Percentiles rank a stretch among this genome's conserved stretches.
Evolutionary conservation across 345 rosid genomes (phyloP).

Genomic region (Hypericum perforatum): DNA sequence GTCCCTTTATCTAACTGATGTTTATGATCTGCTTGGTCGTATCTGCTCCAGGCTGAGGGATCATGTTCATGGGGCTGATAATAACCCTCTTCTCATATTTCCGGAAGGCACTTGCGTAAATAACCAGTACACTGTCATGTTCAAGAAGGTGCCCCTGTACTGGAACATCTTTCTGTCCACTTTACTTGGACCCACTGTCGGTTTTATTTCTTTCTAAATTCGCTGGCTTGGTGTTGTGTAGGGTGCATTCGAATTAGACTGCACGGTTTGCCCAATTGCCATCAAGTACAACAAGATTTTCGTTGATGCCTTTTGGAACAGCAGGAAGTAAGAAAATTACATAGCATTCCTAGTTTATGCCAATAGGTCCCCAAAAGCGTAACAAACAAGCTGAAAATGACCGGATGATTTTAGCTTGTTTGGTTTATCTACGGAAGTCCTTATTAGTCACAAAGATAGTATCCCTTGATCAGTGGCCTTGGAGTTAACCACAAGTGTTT

Average conservation of each 20-base stretch:
- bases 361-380: not conserved
- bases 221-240: conserved; percentile 20
- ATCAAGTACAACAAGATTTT: conserved; percentile 95
- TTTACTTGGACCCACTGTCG: not conserved
- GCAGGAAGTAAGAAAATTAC: conserved; percentile 60
- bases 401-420: too few species aligned
- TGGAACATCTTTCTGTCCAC: not conserved
- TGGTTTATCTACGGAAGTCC: too few species aligned
- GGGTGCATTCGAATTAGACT: conserved; percentile 97
- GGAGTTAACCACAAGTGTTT: too few species aligned
- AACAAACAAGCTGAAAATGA: not conserved
- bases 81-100: conserved; percentile 94
- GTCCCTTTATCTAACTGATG: not conserved
- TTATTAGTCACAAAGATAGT: too few species aligned
- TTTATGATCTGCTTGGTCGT: not conserved
- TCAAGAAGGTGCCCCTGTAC: conserved; percentile 63
- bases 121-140: conserved; percentile 95
- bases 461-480: too few species aligned
- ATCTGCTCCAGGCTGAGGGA: conserved; percentile 67
- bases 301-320: conserved; percentile 99
- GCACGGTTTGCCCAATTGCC: conserved; percentile 92
- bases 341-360: not conserved
- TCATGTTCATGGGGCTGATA: conserved; percentile 81
- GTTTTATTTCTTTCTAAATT: conserved; percentile 3
- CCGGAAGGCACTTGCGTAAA: conserved; percentile 98